phyloP scores from a whole-genome alignment of 805 yeast genomes.

The Kodamaea kaohsiungensis region DNA sequence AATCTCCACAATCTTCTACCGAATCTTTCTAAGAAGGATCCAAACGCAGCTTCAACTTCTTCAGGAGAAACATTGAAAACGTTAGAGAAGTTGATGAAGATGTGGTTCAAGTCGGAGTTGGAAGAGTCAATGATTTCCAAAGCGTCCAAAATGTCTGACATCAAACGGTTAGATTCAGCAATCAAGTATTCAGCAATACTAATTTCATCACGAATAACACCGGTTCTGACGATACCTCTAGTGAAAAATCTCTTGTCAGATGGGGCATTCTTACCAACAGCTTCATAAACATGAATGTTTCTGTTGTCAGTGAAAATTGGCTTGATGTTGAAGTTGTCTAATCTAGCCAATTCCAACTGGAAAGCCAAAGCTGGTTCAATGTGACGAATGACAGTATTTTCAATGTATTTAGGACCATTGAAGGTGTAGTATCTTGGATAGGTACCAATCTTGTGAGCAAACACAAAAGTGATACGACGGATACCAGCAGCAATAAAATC shows the following conservation, averaged over 20 bases:
- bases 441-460: conserved; percentile 79
- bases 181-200: conserved; percentile 91
- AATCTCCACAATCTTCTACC: conserved; percentile 97
- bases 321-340: conserved; percentile 91
- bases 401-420: conserved; percentile 81
- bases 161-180: conserved; percentile 93
- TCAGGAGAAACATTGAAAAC: conserved; percentile 92
- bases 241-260: conserved; percentile 95
- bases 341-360: conserved; percentile 92
- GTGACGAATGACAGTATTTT: conserved; percentile 93
- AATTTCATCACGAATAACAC: conserved; percentile 89
- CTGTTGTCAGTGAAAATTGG: conserved; percentile 96
- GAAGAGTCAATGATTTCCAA: conserved; percentile 92
- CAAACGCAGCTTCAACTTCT: conserved; percentile 97
- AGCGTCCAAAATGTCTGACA: conserved; percentile 94
- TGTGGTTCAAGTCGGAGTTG: conserved; percentile 94
- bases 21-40: conserved; percentile 95
- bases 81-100: conserved; percentile 95
- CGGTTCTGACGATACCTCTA: conserved; percentile 96
- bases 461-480: conserved; percentile 90
- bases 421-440: conserved; percentile 96
- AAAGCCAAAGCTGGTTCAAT: conserved; percentile 97
- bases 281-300: conserved; percentile 96
- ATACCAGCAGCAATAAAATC: conserved; percentile 71
- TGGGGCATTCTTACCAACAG: conserved; percentile 89